Percentiles rank a stretch among this genome's conserved stretches.
Conservation (phyloP, 2,329 filamentous ascomycete species). For the Pestalotiopsis sp. region DNA sequence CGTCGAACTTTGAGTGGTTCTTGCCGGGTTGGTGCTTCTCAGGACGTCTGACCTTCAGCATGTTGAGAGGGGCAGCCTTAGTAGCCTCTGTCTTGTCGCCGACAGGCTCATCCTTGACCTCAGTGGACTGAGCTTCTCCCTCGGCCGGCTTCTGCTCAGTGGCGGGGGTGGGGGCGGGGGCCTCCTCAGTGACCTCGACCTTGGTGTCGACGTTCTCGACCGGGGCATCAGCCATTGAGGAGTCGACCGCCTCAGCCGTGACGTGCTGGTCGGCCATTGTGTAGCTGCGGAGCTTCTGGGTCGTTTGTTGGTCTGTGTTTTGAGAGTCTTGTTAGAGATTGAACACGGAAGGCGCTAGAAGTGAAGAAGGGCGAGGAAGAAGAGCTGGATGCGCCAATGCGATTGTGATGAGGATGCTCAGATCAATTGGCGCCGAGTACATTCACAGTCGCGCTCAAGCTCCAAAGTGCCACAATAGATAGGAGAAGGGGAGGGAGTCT, state of each 20-base stretch:
- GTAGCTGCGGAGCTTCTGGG: not conserved
- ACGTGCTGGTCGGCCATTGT: conserved; percentile 38
- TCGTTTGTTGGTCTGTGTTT: not conserved
- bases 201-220: not conserved
- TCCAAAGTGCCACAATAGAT: no score
- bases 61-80: conserved; percentile 27
- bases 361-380: not conserved
- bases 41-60: conserved; percentile 49
- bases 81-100: conserved; percentile 7
- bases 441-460: not conserved
- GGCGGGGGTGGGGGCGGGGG: conserved; percentile 5
- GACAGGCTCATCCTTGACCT: conserved; percentile 23
- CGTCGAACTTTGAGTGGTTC: conserved; percentile 69
- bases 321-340: not conserved
- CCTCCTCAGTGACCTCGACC: conserved; percentile 1
- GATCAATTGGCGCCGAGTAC: not conserved
- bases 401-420: not conserved
- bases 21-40: conserved; percentile 42
- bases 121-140: not conserved
- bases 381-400: not conserved
- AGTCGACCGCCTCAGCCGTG: conserved; percentile 32
- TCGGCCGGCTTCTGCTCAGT: conserved; percentile 29
- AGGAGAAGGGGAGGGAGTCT: no score
- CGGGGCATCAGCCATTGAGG: conserved; percentile 1
- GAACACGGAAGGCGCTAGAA: not conserved